Evolutionary conservation across 1,284 basidiomycete genomes (phyloP), one percentile per base, ranked within the genome.

Genomic region (Termitomyces sp.): DNA sequence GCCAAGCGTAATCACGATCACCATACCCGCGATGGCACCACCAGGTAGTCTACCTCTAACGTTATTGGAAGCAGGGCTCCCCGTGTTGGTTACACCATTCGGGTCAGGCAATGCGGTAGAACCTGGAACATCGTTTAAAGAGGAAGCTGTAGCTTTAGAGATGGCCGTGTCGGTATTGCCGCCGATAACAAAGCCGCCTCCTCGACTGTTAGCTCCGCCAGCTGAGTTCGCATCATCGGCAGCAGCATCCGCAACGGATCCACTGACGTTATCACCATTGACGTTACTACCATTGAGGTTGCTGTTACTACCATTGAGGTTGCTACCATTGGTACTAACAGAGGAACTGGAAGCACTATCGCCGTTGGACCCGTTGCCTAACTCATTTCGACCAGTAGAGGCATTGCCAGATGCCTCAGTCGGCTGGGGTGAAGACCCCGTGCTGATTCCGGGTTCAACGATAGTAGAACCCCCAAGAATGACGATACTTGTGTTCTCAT

Each of bases 11-110:
- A 65, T 26, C 5, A 65, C 47, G 28, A 71, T 58, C 5, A 65
- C 60, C 33, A 73, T 68, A 7, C 56, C 71, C 15, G 68, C 68
- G 38, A 71, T 66, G n/a, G 62, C 65, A 26, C 68, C 70, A 2
- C 47, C 47, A 3, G 68, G 65, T 28, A 65, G 43, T 8, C 64
- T 60, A 39, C 50, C 36, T 19, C 54, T 9, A 41, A 39, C 42
- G 31, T 41, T 33, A 12, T 43, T 12, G 41, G 44, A 49, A 49
- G 26, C 40, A 12, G 61, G 40, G 2, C 47, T 58, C 9, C 49
- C 52, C 10, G 55, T 33, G 28, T 40, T 46, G 28, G 44, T 31
- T 13, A 54, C 46, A 10, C 24, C 31, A 24, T 36, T 55, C 8
- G 60, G 55, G n/a, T 36, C 46, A 33, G 54, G 48, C 26, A 55